Percentiles rank a stretch among this genome's conserved stretches.
Evolutionary conservation across 176 grass and related monocot genomes (phyloP).

Genomic region (Pharus latifolius): DNA sequence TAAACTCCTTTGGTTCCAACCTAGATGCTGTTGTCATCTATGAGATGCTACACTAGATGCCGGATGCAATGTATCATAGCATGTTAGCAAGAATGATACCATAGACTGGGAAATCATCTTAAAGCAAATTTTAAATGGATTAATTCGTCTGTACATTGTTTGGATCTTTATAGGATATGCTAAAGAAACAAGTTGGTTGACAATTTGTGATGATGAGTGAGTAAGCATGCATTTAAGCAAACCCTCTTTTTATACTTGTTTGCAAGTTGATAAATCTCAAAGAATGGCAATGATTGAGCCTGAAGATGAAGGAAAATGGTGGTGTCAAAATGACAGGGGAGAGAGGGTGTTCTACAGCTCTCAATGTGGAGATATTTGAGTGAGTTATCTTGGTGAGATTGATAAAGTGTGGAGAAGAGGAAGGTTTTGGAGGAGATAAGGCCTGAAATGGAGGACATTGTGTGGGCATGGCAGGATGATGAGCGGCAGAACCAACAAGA

Average conservation of each 20-base stretch:
- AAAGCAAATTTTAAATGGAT: too few species aligned
- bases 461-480: background rate
- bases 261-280: background rate
- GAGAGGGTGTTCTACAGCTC: background rate
- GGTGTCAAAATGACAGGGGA: background rate
- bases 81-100: too few species aligned
- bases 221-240: too few species aligned
- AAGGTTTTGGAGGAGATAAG: background rate
- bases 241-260: too few species aligned
- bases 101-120: too few species aligned
- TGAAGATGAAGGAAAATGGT: background rate
- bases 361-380: background rate
- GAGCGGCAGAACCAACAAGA: too few species aligned
- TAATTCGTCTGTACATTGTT: too few species aligned
- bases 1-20: background rate
- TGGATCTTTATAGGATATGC: background rate
- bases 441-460: background rate
- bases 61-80: background rate
- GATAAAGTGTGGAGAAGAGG: background rate
- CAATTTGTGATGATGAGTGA: background rate
- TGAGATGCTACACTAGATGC: background rate
- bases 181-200: background rate
- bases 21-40: background rate
- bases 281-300: too few species aligned
- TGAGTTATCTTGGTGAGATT: too few species aligned